Conservation (phyloP, 352 stramenopile species). For the Globisporangium alternatum region DNA sequence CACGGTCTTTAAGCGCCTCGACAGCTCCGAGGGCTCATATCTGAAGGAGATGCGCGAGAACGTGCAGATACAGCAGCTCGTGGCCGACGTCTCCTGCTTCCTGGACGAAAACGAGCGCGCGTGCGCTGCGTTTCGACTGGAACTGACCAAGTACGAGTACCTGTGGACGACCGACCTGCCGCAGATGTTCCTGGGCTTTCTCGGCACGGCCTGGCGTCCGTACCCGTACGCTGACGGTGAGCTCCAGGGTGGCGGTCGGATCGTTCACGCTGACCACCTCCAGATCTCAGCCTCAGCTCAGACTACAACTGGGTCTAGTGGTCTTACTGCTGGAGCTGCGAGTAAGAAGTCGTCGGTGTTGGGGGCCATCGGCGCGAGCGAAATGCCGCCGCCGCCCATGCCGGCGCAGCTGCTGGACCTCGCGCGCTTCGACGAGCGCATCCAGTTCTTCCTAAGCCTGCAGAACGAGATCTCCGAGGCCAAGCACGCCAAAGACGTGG, state of each 20-base stretch:
- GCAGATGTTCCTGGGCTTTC: slow-evolving; percentile 86
- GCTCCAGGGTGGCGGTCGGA: slow-evolving; percentile 14
- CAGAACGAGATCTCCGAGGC: slow-evolving; percentile 90
- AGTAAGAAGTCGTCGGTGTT: slow-evolving; percentile 9
- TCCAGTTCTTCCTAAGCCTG: slow-evolving; percentile 83
- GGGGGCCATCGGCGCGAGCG: neutral
- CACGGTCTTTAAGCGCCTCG: slow-evolving; percentile 81
- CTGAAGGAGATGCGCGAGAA: slow-evolving; percentile 89
- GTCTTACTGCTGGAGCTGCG: neutral
- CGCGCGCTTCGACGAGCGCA: slow-evolving; percentile 87
- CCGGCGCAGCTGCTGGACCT: slow-evolving; percentile 76
- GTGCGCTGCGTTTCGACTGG: slow-evolving; percentile 50
- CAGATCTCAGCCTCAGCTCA: slow-evolving; percentile 16
- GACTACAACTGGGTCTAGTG: neutral
- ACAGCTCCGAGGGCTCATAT: slow-evolving; percentile 86
- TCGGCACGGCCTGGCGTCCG: slow-evolving; percentile 58
- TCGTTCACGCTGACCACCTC: slow-evolving; percentile 29
- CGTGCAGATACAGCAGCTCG: slow-evolving; percentile 62
- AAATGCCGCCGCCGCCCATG: slow-evolving; percentile 46
- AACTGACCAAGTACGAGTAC: slow-evolving; percentile 91
- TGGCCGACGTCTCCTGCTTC: slow-evolving; percentile 81
- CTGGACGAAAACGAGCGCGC: slow-evolving; percentile 77
- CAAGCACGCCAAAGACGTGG: slow-evolving; percentile 84
- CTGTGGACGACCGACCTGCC: slow-evolving; percentile 90
- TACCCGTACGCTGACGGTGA: slow-evolving; percentile 25